These are phyloP conservation scores for Mortierella sp. DNA, from an alignment of 371 early-diverging fungal species.

Conservation along the genomic window DNA sequence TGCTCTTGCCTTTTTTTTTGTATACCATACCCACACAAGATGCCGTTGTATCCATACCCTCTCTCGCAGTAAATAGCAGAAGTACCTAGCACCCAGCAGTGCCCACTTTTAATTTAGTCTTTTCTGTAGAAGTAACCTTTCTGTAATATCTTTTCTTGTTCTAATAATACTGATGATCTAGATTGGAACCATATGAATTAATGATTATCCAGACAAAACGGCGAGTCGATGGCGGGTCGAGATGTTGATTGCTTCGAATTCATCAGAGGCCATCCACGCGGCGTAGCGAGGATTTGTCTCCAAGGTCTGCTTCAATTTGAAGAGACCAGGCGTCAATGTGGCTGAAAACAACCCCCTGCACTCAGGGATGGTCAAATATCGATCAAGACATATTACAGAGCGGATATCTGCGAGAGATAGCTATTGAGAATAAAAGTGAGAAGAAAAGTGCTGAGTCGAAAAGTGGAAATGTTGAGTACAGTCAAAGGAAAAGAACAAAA, in stretches of 20 bases:
- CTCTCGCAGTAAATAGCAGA: not conserved
- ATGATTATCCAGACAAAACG: conserved; percentile 30
- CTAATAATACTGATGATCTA: not conserved
- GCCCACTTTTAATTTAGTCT: not conserved
- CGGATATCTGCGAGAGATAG: conserved; percentile 48
- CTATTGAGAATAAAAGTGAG: conserved; percentile 11
- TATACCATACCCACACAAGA: conserved; percentile 14
- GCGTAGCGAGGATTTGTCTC: conserved; percentile 24
- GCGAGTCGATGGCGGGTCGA: conserved; percentile 43
- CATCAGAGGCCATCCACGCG: conserved; percentile 35
- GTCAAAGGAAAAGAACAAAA: not conserved
- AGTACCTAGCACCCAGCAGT: not conserved
- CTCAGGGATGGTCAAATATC: conserved; percentile 41
- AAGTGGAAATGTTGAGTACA: not conserved
- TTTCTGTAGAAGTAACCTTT: conserved; percentile 3
- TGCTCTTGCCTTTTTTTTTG: conserved; percentile 4
- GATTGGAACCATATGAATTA: not conserved
- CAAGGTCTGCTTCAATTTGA: conserved; percentile 22
- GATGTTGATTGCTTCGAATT: conserved; percentile 38
- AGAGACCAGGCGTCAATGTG: conserved; percentile 29
- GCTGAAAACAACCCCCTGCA: conserved; percentile 39
- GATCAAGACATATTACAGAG: conserved; percentile 38
- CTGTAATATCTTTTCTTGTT: conserved; percentile 6
- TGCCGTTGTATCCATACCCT: conserved; percentile 3
- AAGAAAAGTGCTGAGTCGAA: too few species aligned